These are phyloP conservation scores for Cercospora citrullina DNA, from an alignment of 2,329 filamentous ascomycete species.

Conservation along the genomic window DNA sequence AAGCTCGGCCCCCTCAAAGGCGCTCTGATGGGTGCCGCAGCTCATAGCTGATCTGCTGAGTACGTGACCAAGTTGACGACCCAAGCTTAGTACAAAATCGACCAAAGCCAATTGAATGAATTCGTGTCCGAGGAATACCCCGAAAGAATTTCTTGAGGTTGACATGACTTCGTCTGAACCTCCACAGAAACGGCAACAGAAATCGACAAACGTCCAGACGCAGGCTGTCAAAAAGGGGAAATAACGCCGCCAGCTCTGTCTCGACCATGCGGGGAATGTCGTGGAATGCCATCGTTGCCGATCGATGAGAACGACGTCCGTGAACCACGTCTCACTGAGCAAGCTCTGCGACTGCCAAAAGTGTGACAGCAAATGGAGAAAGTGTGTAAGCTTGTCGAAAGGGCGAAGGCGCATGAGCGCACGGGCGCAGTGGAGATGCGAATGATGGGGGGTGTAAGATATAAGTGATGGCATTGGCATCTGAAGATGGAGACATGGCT, in stretches of 20 bases:
- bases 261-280: not conserved
- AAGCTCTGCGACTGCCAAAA: not conserved
- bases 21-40: slow-evolving; percentile 76
- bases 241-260: not conserved
- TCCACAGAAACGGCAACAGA: not conserved
- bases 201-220: not conserved
- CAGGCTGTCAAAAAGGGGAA: not conserved
- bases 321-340: not conserved
- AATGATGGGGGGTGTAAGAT: not conserved
- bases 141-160: not conserved
- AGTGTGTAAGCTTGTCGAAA: not conserved
- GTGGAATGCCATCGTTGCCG: not conserved
- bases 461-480: not conserved
- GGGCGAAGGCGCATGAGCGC: not conserved
- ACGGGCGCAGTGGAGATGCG: not conserved
- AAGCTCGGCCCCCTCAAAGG: slow-evolving; percentile 72
- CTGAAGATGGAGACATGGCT: not conserved
- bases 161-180: not conserved
- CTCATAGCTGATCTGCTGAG: slow-evolving; percentile 27
- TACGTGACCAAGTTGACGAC: no score
- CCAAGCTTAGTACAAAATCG: no score
- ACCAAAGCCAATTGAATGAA: no score
- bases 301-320: not conserved
- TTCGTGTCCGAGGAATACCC: no score
- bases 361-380: not conserved